A percentile compares a stretch with the other conserved stretches of the same genome.
Evolutionary conservation across 1,284 basidiomycete species (phyloP).

Genomic region (Ceratobasidium sp.): DNA sequence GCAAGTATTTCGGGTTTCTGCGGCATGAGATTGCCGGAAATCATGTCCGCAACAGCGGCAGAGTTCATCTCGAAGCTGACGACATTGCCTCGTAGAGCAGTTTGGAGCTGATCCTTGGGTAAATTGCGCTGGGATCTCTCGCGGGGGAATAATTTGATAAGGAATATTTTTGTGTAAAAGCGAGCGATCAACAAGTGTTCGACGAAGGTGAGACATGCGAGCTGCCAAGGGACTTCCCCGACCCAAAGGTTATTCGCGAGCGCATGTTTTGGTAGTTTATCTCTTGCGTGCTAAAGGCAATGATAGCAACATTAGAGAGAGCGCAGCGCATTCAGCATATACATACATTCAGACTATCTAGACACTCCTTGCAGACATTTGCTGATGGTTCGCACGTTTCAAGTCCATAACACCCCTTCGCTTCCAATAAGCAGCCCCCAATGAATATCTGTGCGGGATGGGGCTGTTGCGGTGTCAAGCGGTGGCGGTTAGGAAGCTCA

Average conservation of each 20-base stretch:
- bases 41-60: conserved; percentile 53
- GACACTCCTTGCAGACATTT: neutral
- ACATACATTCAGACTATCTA: no score
- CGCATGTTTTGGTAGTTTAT: conserved; percentile 49
- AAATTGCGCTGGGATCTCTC: conserved; percentile 47
- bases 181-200: conserved; percentile 55
- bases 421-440: neutral
- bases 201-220: conserved; percentile 53
- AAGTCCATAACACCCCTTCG: neutral
- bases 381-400: neutral
- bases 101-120: conserved; percentile 51
- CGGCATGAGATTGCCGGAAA: conserved; percentile 57
- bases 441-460: neutral
- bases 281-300: no score
- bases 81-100: conserved; percentile 57
- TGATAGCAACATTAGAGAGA: no score
- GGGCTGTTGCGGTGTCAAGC: neutral
- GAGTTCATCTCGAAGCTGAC: conserved; percentile 55
- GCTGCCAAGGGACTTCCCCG: conserved; percentile 54
- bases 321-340: no score
- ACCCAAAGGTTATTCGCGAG: conserved; percentile 59
- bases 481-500: neutral
- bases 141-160: conserved; percentile 57
- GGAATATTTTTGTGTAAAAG: conserved; percentile 53
- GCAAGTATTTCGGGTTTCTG: conserved; percentile 54